A percentile compares a stretch with the other conserved stretches of the same genome.
phyloP scores from a whole-genome alignment of 2,329 filamentous ascomycete genomes.

The Colletotrichum cordylinicola region DNA sequence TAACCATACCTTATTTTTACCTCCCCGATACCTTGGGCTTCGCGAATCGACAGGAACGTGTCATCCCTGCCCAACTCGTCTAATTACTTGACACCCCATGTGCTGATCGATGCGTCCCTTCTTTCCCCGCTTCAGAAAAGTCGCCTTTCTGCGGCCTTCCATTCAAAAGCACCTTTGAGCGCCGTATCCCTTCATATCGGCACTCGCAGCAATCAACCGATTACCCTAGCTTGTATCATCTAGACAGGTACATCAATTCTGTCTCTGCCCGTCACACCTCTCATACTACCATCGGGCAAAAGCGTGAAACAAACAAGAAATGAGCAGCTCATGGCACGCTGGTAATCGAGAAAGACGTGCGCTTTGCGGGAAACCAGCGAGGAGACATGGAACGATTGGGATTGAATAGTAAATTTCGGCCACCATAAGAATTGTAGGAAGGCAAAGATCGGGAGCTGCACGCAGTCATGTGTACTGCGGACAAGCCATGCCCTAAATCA shows the following conservation, averaged over 20 bases:
- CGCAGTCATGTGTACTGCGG: background rate
- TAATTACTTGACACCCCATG: background rate
- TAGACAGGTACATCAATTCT: background rate
- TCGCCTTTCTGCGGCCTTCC: background rate
- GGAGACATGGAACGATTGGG: background rate
- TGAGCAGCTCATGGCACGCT: background rate
- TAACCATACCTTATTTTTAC: background rate
- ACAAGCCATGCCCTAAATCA: background rate
- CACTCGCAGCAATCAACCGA: background rate
- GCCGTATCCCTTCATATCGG: background rate
- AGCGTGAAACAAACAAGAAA: slow-evolving; percentile 5
- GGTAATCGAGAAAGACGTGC: background rate
- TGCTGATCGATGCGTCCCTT: background rate
- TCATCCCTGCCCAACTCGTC: background rate
- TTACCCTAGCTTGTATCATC: background rate
- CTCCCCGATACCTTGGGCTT: background rate
- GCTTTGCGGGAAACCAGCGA: background rate
- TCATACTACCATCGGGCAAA: background rate
- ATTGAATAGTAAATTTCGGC: background rate
- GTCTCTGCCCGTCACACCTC: background rate
- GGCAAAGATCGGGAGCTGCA: background rate
- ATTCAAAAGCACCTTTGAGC: background rate
- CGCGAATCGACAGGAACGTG: background rate
- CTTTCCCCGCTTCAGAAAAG: background rate
- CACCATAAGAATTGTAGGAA: background rate